A percentile compares a stretch with the other conserved stretches of the same genome.
phyloP scores from a whole-genome alignment of 208 protist genomes.

The Crithidia brevicula region DNA sequence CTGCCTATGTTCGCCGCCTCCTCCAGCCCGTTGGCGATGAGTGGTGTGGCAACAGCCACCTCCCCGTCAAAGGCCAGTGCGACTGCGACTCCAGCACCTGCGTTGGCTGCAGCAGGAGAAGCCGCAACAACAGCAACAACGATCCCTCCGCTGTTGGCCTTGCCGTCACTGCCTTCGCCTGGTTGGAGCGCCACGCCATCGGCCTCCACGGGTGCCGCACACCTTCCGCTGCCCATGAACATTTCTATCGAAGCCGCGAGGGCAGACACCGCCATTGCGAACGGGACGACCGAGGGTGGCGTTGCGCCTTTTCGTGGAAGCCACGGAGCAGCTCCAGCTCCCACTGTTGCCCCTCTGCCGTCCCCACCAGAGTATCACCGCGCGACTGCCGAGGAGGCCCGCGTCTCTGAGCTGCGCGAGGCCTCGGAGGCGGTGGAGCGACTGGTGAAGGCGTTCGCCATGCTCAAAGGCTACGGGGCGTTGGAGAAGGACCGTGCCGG shows the following conservation, averaged over 20 bases:
- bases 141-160: not conserved
- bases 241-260: not conserved
- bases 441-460: constrained; percentile 79
- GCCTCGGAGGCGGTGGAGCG: constrained; percentile 87
- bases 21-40: not conserved
- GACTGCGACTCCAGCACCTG: not conserved
- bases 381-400: constrained; percentile 31
- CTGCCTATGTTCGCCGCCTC: not conserved
- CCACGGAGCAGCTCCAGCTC: not conserved
- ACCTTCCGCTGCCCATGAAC: not conserved
- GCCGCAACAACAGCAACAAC: not conserved
- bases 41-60: not conserved
- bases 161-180: constrained; percentile 29
- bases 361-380: constrained; percentile 26
- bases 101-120: not conserved
- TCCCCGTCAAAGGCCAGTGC: not conserved
- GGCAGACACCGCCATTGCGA: not conserved
- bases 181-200: no score
- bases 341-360: constrained; percentile 37
- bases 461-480: constrained; percentile 57
- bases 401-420: constrained; percentile 70
- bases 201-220: not conserved
- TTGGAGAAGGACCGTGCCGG: constrained; percentile 6
- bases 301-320: no score
- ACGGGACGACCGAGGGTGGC: no score